phyloP scores from a whole-genome alignment of 177 flowering plant genomes.

The Vitis hybrid region DNA sequence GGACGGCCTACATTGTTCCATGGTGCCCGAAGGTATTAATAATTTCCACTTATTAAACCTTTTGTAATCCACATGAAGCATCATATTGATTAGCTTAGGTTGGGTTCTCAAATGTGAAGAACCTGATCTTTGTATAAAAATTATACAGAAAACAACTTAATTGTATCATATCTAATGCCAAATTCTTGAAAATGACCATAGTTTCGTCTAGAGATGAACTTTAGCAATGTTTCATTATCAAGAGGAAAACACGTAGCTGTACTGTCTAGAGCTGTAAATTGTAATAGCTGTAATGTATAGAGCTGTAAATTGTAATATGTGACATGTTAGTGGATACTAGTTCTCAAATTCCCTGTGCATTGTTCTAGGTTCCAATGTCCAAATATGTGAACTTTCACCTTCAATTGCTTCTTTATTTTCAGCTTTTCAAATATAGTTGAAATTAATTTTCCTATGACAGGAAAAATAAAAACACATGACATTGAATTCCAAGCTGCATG shows the following conservation, averaged over 20 bases:
- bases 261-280: neutral
- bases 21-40: slow-evolving; percentile 67
- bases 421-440: too few species aligned
- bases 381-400: neutral
- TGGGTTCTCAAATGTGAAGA: neutral
- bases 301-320: neutral
- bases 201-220: neutral
- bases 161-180: neutral
- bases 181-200: neutral
- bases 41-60: neutral
- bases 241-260: neutral
- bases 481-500: too few species aligned
- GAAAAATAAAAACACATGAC: too few species aligned
- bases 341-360: neutral
- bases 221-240: neutral
- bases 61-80: neutral
- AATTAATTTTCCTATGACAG: too few species aligned
- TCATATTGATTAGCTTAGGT: neutral
- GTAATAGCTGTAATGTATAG: neutral
- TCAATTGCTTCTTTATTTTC: neutral
- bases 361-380: neutral
- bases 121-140: neutral
- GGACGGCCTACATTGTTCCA: slow-evolving; percentile 71
- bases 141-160: neutral
- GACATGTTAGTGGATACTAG: neutral